Percentiles rank a stretch among this genome's conserved stretches.
These are phyloP conservation scores for Globisporangium barbulae DNA, from an alignment of 352 stramenopile species.

Conservation along the genomic window DNA sequence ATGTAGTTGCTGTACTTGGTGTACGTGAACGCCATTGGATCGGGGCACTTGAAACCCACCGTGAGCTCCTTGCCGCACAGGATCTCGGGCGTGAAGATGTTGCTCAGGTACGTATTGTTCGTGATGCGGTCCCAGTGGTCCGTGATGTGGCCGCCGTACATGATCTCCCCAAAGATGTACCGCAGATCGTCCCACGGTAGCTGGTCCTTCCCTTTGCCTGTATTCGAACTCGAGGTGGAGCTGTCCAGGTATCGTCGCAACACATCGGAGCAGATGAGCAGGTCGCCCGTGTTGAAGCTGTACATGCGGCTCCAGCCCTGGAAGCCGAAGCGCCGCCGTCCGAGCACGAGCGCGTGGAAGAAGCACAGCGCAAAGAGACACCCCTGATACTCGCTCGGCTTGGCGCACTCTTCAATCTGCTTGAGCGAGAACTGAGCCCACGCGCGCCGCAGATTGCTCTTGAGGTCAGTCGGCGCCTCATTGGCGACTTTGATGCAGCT, in stretches of 20 bases:
- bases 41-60: slow-evolving; percentile 74
- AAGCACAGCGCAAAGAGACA: slow-evolving; percentile 94
- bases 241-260: slow-evolving; percentile 67
- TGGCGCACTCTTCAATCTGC: slow-evolving; percentile 59
- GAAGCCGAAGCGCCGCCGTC: slow-evolving; percentile 84
- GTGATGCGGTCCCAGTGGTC: slow-evolving; percentile 84
- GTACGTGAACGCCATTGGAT: slow-evolving; percentile 76
- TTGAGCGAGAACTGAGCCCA: slow-evolving; percentile 82
- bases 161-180: slow-evolving; percentile 93
- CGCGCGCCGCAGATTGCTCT: slow-evolving; percentile 77
- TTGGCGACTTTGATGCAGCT: slow-evolving; percentile 88
- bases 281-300: slow-evolving; percentile 93
- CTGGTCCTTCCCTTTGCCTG: slow-evolving; percentile 21
- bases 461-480: slow-evolving; percentile 76
- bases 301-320: slow-evolving; percentile 93
- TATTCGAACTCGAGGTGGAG: slow-evolving; percentile 13
- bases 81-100: slow-evolving; percentile 63
- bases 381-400: slow-evolving; percentile 87
- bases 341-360: slow-evolving; percentile 92
- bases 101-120: slow-evolving; percentile 69
- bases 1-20: slow-evolving; percentile 92
- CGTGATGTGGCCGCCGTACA: slow-evolving; percentile 87
- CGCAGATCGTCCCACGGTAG: slow-evolving; percentile 81
- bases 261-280: slow-evolving; percentile 91
- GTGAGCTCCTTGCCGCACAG: slow-evolving; percentile 54